These are phyloP conservation scores for Calonectria leucothoes DNA, from an alignment of 2,329 filamentous ascomycete genomes.

Conservation along the genomic window DNA sequence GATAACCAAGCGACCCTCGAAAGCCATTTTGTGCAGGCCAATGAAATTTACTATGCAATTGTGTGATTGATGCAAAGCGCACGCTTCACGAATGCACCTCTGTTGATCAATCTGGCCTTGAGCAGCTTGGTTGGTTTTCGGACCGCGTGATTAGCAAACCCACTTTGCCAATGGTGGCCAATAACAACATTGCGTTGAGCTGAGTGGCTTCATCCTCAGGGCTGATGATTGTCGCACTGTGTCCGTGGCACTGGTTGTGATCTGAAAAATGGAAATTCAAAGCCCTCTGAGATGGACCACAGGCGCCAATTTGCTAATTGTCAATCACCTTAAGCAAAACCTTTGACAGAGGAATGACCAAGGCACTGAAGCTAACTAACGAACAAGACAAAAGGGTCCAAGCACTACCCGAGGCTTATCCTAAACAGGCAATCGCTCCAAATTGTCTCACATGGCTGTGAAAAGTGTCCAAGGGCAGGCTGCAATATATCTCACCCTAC, in stretches of 20 bases:
- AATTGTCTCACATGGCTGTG: no score
- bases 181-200: not conserved
- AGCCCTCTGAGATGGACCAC: not conserved
- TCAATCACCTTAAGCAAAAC: not conserved
- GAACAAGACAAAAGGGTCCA: not conserved
- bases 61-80: not conserved
- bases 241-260: no score
- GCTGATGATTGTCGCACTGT: not conserved
- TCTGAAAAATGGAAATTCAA: not conserved
- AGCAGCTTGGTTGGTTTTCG: not conserved
- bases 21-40: not conserved
- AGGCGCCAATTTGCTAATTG: not conserved
- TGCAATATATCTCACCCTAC: no score
- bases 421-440: not conserved
- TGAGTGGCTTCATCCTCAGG: not conserved
- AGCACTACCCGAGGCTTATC: not conserved
- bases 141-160: conserved; percentile 3
- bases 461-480: no score
- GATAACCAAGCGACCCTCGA: not conserved
- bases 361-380: not conserved
- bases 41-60: not conserved
- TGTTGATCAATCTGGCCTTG: not conserved
- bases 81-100: not conserved
- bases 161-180: not conserved
- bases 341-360: not conserved